Conservation (phyloP, 116 monocot genomes). For the Dioscorea cayenensis region DNA sequence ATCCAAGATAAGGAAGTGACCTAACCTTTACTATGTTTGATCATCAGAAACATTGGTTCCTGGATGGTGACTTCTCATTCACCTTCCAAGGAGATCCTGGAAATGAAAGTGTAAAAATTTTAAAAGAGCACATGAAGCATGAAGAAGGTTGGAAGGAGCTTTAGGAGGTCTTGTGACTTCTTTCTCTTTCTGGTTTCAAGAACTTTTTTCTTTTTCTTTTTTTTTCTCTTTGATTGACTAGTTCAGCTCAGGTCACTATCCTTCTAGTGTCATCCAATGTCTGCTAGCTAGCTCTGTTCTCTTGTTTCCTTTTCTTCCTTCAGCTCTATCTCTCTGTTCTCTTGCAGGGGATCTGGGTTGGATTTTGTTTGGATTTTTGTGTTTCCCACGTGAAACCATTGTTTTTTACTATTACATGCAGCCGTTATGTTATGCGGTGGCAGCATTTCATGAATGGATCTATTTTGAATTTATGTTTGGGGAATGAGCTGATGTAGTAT, state of each 20-base stretch:
- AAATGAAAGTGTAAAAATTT: too few species aligned
- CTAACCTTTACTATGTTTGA: too few species aligned
- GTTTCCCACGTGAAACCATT: slow-evolving; percentile 47
- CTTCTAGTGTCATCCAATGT: slow-evolving; percentile 20
- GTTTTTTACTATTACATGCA: neutral
- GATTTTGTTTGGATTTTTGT: slow-evolving; percentile 50
- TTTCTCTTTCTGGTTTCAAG: neutral
- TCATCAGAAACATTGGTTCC: too few species aligned
- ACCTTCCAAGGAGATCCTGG: too few species aligned
- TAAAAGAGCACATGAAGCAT: too few species aligned
- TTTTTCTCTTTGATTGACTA: neutral
- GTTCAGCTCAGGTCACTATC: slow-evolving; percentile 28
- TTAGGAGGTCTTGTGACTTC: neutral
- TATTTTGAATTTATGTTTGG: neutral
- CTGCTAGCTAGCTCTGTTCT: neutral
- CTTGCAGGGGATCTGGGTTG: slow-evolving; percentile 35
- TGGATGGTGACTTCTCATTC: too few species aligned
- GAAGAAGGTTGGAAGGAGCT: neutral
- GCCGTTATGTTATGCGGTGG: neutral
- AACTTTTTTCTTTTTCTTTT: neutral
- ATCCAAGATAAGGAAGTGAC: neutral
- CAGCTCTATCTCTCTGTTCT: slow-evolving; percentile 26
- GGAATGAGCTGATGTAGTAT: too few species aligned
- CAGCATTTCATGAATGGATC: slow-evolving; percentile 9
- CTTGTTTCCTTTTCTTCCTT: neutral